Conservation (phyloP, 2,329 filamentous ascomycete species). For the Aureobasidium sp. region DNA sequence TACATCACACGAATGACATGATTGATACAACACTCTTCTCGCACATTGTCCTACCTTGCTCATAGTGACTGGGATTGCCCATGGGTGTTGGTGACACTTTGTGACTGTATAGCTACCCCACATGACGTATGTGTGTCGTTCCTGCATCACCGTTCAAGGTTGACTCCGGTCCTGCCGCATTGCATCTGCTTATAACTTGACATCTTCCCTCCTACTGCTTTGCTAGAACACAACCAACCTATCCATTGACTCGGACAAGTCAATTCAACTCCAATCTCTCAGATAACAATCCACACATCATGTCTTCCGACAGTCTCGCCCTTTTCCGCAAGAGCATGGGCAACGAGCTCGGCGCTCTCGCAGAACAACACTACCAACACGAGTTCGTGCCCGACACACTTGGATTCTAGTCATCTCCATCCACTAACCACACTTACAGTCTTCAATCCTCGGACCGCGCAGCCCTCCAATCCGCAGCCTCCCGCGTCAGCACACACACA, state of each 20-base stretch:
- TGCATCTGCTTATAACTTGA: background rate
- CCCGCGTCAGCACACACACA: slow-evolving; percentile 47
- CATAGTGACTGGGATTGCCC: background rate
- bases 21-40: background rate
- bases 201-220: background rate
- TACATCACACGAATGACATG: background rate
- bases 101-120: slow-evolving; percentile 3
- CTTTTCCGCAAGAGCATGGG: slow-evolving; percentile 38
- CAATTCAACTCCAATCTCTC: background rate
- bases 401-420: too few relatives aligned
- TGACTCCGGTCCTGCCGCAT: background rate
- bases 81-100: background rate
- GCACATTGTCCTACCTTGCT: background rate
- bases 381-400: slow-evolving; percentile 31
- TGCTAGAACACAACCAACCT: background rate
- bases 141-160: background rate
- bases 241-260: background rate
- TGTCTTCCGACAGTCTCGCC: slow-evolving; percentile 41
- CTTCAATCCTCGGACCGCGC: slow-evolving; percentile 52
- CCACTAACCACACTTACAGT: slow-evolving; percentile 21
- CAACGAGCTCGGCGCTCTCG: slow-evolving; percentile 46
- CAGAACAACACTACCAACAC: slow-evolving; percentile 50
- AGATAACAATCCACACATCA: slow-evolving; percentile 14
- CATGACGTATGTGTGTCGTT: slow-evolving; percentile 7
- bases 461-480: slow-evolving; percentile 47